These are phyloP conservation scores for Microcyclosporella mali DNA, from an alignment of 2,329 filamentous ascomycete species.

Conservation along the genomic window DNA sequence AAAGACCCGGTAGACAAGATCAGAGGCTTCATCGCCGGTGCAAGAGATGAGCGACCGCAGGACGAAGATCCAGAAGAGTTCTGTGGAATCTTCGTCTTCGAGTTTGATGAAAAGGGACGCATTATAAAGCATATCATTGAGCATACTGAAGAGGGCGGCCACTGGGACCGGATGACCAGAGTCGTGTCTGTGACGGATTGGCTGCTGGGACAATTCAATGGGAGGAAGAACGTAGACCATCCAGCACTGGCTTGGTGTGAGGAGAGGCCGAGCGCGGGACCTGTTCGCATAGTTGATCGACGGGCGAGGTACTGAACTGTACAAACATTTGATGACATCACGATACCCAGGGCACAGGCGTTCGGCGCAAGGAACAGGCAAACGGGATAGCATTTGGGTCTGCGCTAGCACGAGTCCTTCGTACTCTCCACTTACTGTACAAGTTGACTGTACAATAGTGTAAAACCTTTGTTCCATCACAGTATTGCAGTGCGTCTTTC, in stretches of 20 bases:
- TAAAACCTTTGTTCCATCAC: too few relatives aligned
- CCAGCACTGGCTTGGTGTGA: slow-evolving; percentile 40
- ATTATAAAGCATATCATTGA: slow-evolving; percentile 89
- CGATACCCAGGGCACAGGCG: slow-evolving; percentile 11
- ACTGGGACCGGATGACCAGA: slow-evolving; percentile 77
- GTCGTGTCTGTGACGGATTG: slow-evolving; percentile 92
- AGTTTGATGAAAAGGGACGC: slow-evolving; percentile 82
- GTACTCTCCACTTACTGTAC: too few relatives aligned
- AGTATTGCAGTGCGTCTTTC: too few relatives aligned
- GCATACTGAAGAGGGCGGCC: slow-evolving; percentile 74
- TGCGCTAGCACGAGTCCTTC: too few relatives aligned
- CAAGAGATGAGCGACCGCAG: slow-evolving; percentile 37
- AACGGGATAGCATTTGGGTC: too few relatives aligned
- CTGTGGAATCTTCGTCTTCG: slow-evolving; percentile 87
- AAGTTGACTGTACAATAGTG: too few relatives aligned
- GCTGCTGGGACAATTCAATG: slow-evolving; percentile 73
- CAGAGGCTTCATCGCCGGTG: slow-evolving; percentile 49
- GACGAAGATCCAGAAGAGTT: slow-evolving; percentile 59
- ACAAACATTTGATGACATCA: slow-evolving; percentile 4
- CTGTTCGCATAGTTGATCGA: slow-evolving; percentile 16
- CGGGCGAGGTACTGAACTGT: slow-evolving; percentile 11
- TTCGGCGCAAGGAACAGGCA: too few relatives aligned
- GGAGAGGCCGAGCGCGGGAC: slow-evolving; percentile 13
- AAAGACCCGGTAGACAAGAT: slow-evolving; percentile 50
- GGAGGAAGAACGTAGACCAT: slow-evolving; percentile 38